Evolutionary conservation across 2,329 filamentous ascomycete genomes (phyloP).

Genomic region (Neobulgaria alba): DNA sequence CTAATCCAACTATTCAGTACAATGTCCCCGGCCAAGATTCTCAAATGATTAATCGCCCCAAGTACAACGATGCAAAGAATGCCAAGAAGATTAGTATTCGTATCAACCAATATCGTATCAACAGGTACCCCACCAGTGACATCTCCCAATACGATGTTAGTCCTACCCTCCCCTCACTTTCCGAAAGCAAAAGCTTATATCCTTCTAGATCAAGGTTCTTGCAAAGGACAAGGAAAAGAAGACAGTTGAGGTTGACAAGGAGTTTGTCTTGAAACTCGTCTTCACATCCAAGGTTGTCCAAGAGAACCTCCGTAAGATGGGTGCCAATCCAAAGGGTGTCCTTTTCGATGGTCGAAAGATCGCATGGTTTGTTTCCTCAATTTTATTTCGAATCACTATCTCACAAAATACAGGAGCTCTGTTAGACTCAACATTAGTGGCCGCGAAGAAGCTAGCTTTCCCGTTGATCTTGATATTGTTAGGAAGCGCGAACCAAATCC

Average conservation of each 20-base stretch:
- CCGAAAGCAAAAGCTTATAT: not conserved
- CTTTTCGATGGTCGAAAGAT: constrained; percentile 79
- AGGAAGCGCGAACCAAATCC: constrained; percentile 29
- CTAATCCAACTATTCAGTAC: no score
- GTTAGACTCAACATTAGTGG: no score
- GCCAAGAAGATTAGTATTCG: constrained; percentile 43
- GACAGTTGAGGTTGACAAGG: no score
- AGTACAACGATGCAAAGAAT: no score
- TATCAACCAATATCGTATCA: constrained; percentile 71
- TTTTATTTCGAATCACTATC: not conserved
- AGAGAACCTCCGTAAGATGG: constrained; percentile 39
- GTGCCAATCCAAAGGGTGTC: constrained; percentile 42
- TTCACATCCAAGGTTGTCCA: constrained; percentile 62
- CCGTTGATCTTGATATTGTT: constrained; percentile 66
- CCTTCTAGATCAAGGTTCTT: constrained; percentile 52
- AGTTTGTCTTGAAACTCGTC: constrained; percentile 68
- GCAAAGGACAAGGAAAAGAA: constrained; percentile 53
- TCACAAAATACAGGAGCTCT: constrained; percentile 19
- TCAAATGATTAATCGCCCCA: no score
- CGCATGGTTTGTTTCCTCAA: constrained; percentile 60
- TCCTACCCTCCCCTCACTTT: constrained; percentile 16
- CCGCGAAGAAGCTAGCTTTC: no score
- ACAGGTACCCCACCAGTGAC: constrained; percentile 45
- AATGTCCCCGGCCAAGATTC: no score
- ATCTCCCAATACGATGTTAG: constrained; percentile 83